Evolutionary conservation across 768 basidiomycete genomes (phyloP), one percentile per base, ranked within the genome.

Genomic region (Tulasnella sp.): DNA sequence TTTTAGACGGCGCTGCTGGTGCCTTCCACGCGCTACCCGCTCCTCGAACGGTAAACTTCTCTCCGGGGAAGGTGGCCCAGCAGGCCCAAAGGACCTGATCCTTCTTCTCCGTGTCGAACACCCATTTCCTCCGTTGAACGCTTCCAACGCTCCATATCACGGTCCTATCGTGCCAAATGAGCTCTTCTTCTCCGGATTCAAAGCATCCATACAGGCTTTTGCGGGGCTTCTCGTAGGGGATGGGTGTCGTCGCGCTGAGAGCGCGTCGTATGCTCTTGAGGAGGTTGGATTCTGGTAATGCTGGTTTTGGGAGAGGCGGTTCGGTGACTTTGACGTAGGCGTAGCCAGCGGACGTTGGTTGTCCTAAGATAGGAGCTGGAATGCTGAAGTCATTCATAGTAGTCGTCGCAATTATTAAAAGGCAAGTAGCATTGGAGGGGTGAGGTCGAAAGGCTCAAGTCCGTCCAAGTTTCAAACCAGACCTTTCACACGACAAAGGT

Each of bases 51-150:
- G 81, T 81, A 58, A 81, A 79, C 39, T 81, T 81, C 9, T 83
- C 78, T 34, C 76, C 42, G 29, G 91, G 89, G 45, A 94, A 85
- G 81, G 87, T 87, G 3, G 91, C 93, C n/a, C 91, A 84, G 80
- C 93, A 93, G 6, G 91, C 93, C 84, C 87, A 92, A 79, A 93
- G 93, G 40, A 95, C 88, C 0, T 76, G 58, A 36, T 87, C 85
- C 80, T 94, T 90, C 7, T 85, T 87, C 80, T 93, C 92, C 54
- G 88, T 85, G n/a, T 84, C 82, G 80, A 94, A 92, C 73, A 86
- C 87, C 93, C 93, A 94, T 80, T 89, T 89, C 80, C 90, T 89
- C 75, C 84, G 84, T 73, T 93, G 88, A 19, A 91, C 84, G 0
- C 91, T 91, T 0, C 91, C 93, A 22, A 85, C 85, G 77, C 88